Conservation (phyloP, 139 green algal species). For the Raphidocelis subcapitata region DNA sequence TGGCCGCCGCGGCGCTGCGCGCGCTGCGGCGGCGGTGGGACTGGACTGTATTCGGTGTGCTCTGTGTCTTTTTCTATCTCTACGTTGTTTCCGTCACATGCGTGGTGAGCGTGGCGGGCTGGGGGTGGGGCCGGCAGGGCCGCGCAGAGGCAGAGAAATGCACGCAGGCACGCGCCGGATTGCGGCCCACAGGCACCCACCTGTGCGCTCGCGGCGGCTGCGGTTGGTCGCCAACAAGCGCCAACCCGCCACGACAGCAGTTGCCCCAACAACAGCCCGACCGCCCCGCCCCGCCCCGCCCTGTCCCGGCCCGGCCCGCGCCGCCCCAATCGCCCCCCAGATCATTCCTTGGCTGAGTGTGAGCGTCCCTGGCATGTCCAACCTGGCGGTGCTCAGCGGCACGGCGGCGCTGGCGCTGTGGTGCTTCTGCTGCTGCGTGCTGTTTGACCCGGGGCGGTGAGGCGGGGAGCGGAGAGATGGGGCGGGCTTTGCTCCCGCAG, state of each 20-base stretch:
- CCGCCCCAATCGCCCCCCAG: conserved; percentile 34
- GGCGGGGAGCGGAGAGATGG: too few species aligned
- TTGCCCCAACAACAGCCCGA: too few species aligned
- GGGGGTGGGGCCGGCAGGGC: too few species aligned
- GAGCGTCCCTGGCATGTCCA: conserved; percentile 58
- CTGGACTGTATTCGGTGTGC: conserved; percentile 11
- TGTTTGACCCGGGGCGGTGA: conserved; percentile 63
- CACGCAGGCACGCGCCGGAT: not conserved
- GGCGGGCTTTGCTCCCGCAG: too few species aligned
- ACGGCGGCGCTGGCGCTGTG: conserved; percentile 40
- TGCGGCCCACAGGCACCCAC: not conserved
- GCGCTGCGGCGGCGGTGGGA: conserved; percentile 10
- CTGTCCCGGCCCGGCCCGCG: too few species aligned
- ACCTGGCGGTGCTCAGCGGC: conserved; percentile 50
- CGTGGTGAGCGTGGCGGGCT: conserved; percentile 19
- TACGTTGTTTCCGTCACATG: conserved; percentile 38
- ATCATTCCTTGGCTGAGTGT: conserved; percentile 69
- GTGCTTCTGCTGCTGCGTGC: conserved; percentile 64
- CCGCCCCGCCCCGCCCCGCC: too few species aligned
- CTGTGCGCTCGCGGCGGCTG: not conserved
- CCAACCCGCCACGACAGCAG: not conserved
- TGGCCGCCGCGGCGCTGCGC: too few species aligned
- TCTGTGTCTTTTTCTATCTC: conserved; percentile 32
- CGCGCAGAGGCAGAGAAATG: not conserved
- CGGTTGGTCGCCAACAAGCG: not conserved